phyloP scores from a whole-genome alignment of 1,284 basidiomycete genomes.

The Erythrobasidium hasegawianum region DNA sequence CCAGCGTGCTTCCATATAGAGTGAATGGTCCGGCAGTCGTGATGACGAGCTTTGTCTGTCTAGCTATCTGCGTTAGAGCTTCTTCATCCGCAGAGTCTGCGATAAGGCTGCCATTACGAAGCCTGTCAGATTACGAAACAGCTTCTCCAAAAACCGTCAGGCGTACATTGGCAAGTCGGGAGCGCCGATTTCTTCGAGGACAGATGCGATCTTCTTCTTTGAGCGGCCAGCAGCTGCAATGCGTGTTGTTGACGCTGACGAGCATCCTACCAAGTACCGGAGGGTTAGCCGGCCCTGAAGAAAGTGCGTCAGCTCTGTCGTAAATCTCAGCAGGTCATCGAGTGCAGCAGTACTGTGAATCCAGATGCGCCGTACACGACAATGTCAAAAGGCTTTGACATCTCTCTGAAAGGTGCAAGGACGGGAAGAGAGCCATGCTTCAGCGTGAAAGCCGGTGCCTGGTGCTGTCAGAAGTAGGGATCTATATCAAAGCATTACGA shows the following conservation, averaged over 20 bases:
- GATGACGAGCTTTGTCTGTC: conserved; percentile 48
- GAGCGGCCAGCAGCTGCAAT: conserved; percentile 40
- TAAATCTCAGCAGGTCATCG: background rate
- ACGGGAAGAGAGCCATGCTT: too few species aligned
- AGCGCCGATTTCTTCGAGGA: conserved; percentile 34
- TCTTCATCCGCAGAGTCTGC: conserved; percentile 44
- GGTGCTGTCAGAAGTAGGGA: too few species aligned
- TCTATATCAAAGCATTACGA: too few species aligned
- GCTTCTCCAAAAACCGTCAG: background rate
- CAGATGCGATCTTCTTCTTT: conserved; percentile 36
- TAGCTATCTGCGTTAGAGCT: conserved; percentile 68
- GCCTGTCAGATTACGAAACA: background rate
- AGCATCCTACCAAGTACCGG: conserved; percentile 36
- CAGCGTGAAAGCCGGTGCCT: too few species aligned
- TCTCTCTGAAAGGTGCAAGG: too few species aligned
- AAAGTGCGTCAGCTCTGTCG: background rate
- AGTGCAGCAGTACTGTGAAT: conserved; percentile 35
- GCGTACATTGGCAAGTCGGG: conserved; percentile 23
- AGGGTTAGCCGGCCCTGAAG: conserved; percentile 38
- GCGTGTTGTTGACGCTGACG: conserved; percentile 13
- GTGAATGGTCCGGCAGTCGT: conserved; percentile 42
- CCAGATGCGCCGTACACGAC: conserved; percentile 41
- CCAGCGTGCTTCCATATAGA: conserved; percentile 38
- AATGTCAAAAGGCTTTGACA: conserved; percentile 36
- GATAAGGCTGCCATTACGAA: conserved; percentile 26